Percentiles rank a stretch among this genome's conserved stretches.
Conservation (phyloP, 331 rosid species). For the Prunus yedoensis region DNA sequence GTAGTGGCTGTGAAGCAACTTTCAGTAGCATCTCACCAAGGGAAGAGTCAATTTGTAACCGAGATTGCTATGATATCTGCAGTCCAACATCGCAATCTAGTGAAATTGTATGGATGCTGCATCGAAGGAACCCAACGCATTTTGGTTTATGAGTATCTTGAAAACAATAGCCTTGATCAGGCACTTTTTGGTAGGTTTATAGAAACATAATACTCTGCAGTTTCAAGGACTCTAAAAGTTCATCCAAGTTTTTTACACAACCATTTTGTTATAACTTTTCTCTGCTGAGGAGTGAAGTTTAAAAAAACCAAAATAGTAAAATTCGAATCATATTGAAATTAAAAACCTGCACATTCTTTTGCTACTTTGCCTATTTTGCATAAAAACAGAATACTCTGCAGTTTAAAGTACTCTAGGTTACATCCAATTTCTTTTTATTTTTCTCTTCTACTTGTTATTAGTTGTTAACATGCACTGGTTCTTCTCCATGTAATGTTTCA, state of each 20-base stretch:
- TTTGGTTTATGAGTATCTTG: conserved; percentile 36
- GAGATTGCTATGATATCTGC: conserved; percentile 28
- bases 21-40: conserved; percentile 22
- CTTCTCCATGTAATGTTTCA: no score
- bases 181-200: conserved; percentile 21
- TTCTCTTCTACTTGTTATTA: no score
- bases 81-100: conserved; percentile 29
- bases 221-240: not conserved
- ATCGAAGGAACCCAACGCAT: conserved; percentile 18
- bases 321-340: no score
- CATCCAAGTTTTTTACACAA: no score
- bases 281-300: no score
- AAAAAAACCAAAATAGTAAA: no score
- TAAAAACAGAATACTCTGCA: no score
- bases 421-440: no score
- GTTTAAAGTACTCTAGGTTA: not conserved
- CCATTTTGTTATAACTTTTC: no score
- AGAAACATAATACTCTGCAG: not conserved
- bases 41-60: conserved; percentile 15
- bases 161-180: conserved; percentile 29
- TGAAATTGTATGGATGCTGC: conserved; percentile 29
- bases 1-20: conserved; percentile 29
- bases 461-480: no score
- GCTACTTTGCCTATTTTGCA: not conserved
- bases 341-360: no score